These are phyloP conservation scores for Chrysochromulina tobinii DNA, from an alignment of 78 protist species.

Conservation along the genomic window DNA sequence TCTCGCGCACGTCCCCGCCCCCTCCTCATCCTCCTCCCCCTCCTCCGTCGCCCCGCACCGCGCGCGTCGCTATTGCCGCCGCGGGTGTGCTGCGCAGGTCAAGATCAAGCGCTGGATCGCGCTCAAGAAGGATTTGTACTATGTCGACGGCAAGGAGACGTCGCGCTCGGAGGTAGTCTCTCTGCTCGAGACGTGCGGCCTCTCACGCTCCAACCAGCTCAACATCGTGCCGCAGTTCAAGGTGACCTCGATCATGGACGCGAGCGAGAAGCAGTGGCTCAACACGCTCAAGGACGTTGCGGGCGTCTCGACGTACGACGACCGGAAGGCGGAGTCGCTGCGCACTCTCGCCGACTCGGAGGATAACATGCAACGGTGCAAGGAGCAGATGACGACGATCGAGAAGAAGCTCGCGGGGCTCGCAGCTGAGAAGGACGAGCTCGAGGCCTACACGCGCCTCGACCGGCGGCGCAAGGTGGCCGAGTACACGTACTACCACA, in stretches of 20 bases:
- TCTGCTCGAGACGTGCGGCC: slow-evolving; percentile 95
- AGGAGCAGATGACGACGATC: slow-evolving; percentile 11
- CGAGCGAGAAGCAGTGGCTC: slow-evolving; percentile 86
- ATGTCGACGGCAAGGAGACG: slow-evolving; percentile 67
- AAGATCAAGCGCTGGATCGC: slow-evolving; percentile 72
- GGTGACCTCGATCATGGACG: slow-evolving; percentile 52
- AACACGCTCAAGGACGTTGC: slow-evolving; percentile 96
- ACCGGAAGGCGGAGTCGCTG: slow-evolving; percentile 71
- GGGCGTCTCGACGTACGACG: slow-evolving; percentile 95
- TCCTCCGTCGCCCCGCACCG: no score
- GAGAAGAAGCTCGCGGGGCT: slow-evolving; percentile 75
- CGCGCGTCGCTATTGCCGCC: no score
- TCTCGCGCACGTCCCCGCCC: no score
- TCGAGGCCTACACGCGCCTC: slow-evolving; percentile 11
- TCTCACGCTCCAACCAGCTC: slow-evolving; percentile 95
- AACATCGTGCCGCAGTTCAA: slow-evolving; percentile 98
- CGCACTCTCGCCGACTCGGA: slow-evolving; percentile 74
- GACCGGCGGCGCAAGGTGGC: slow-evolving; percentile 9
- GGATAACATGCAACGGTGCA: no score
- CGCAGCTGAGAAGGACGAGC: slow-evolving; percentile 80
- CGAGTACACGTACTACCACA: slow-evolving; percentile 69
- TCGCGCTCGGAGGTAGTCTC: slow-evolving; percentile 70
- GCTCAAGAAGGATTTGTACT: slow-evolving; percentile 89
- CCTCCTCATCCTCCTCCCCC: no score
- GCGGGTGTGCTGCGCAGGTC: no score